Evolutionary conservation across 768 basidiomycete genomes (phyloP).

Genomic region (Rubroboletus satanas): DNA sequence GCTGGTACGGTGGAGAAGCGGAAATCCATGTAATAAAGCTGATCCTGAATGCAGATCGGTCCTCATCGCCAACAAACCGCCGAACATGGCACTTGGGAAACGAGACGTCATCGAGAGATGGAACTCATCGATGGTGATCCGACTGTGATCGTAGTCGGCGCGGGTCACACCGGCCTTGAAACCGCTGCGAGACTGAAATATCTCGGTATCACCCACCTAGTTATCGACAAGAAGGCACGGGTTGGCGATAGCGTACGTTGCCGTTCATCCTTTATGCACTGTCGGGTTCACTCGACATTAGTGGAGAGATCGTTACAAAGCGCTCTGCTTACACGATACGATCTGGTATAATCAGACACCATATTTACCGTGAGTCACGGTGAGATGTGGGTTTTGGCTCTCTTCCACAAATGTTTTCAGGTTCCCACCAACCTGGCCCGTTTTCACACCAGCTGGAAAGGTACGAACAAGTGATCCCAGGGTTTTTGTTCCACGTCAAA

Average conservation of each 20-base stretch:
- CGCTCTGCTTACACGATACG: conserved; percentile 52
- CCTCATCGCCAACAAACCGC: conserved; percentile 39
- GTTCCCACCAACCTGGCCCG: conserved; percentile 58
- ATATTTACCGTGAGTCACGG: conserved; percentile 43
- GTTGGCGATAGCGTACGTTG: conserved; percentile 44
- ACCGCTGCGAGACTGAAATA: conserved; percentile 63
- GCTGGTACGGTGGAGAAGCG: conserved; percentile 24
- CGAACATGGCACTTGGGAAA: conserved; percentile 55
- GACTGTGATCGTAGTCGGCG: conserved; percentile 59
- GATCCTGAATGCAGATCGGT: conserved; percentile 28
- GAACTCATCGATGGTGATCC: conserved; percentile 51
- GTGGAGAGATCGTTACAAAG: conserved; percentile 59
- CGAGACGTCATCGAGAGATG: conserved; percentile 37
- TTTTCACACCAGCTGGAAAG: conserved; percentile 49
- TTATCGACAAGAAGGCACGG: conserved; percentile 52
- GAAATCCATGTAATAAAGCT: neutral
- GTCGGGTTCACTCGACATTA: conserved; percentile 7
- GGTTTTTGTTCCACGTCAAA: neutral
- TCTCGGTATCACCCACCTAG: conserved; percentile 49
- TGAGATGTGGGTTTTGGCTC: neutral
- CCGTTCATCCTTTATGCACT: no score
- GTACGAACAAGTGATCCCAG: conserved; percentile 15
- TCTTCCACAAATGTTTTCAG: conserved; percentile 23
- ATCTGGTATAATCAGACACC: conserved; percentile 57
- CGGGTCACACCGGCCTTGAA: conserved; percentile 64